A percentile compares a stretch with the other conserved stretches of the same genome.
Conservation (phyloP, 2,329 filamentous ascomycete species). For the Chrysoporthe deuterocubensis region DNA sequence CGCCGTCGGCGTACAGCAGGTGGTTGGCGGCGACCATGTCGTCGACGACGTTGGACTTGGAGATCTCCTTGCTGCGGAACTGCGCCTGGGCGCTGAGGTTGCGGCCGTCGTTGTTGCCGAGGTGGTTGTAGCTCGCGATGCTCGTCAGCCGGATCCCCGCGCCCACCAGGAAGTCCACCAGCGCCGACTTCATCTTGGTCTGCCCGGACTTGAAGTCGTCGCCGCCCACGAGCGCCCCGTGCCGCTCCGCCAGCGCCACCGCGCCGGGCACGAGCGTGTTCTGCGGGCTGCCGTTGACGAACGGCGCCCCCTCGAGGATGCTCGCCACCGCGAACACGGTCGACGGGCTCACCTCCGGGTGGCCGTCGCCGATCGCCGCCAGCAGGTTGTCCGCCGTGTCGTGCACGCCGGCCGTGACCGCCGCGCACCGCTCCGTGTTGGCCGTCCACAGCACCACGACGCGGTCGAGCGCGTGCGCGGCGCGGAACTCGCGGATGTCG, state of each 20-base stretch:
- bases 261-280: constrained; percentile 98
- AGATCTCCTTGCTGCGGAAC: constrained; percentile 99
- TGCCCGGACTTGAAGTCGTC: constrained; percentile 99
- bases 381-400: constrained; percentile 95
- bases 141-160: constrained; percentile 98
- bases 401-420: constrained; percentile 86
- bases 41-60: constrained; percentile 98
- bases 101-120: constrained; percentile 99
- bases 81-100: constrained; percentile 97
- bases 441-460: constrained; percentile 98
- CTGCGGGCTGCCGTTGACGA: constrained; percentile 99
- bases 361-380: constrained; percentile 81
- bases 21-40: constrained; percentile 98
- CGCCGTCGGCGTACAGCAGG: constrained; percentile 86
- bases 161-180: constrained; percentile 98
- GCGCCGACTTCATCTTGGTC: constrained; percentile 99
- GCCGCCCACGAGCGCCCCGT: constrained; percentile 89
- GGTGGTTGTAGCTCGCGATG: constrained; percentile 98
- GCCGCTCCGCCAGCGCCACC: constrained; percentile 84
- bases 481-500: constrained; percentile 95
- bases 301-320: constrained; percentile 86
- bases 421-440: constrained; percentile 96
- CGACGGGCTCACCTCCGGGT: constrained; percentile 91
- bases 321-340: constrained; percentile 95
- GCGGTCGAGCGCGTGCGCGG: constrained; percentile 83